Evolutionary conservation across 305 asterid genomes (phyloP).

Genomic region (Solanum hybrid): DNA sequence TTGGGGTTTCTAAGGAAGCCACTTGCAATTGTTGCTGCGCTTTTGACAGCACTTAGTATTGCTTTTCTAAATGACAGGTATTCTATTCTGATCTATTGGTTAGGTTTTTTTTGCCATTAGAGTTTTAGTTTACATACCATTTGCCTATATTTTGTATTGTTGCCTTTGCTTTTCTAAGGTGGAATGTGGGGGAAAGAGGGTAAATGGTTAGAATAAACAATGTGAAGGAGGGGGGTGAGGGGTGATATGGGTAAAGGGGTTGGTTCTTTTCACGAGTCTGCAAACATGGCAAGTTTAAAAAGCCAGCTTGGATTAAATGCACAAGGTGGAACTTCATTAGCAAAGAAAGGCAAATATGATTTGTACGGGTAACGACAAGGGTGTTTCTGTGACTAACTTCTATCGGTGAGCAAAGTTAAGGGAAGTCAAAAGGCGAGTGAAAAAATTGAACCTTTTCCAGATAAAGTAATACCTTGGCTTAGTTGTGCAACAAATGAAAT

Average conservation of each 20-base stretch:
- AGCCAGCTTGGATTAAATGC: neutral
- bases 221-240: neutral
- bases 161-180: neutral
- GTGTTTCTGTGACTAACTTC: neutral
- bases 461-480: neutral
- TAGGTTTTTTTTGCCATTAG: neutral
- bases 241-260: neutral
- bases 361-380: neutral
- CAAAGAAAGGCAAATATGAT: neutral
- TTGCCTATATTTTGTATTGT: neutral
- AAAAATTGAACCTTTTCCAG: neutral
- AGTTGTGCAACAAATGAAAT: neutral
- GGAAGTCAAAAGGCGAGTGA: neutral
- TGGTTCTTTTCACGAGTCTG: neutral
- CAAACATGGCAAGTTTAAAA: neutral
- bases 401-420: neutral
- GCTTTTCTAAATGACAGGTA: slow-evolving; percentile 94
- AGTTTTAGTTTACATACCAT: neutral
- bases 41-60: slow-evolving; percentile 63
- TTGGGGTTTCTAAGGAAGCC: slow-evolving; percentile 75
- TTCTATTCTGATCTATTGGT: neutral
- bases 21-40: slow-evolving; percentile 72
- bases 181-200: neutral
- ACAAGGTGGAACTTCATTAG: neutral
- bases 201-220: neutral